phyloP scores from a whole-genome alignment of 2,329 filamentous ascomycete genomes.

The Verticillium albo-atrum region DNA sequence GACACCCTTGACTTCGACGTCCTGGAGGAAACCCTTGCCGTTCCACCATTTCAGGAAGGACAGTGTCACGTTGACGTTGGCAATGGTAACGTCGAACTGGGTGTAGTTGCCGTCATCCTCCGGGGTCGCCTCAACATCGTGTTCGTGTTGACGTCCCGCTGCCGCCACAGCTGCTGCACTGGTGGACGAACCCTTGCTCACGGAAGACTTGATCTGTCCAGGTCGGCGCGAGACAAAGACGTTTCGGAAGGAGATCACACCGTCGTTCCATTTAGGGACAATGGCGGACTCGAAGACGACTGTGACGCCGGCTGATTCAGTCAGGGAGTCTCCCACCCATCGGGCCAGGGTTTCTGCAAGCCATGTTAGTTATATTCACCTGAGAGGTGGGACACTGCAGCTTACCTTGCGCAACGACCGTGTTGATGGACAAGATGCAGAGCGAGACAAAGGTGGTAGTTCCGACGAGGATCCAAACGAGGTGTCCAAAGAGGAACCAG shows the following conservation, averaged over 20 bases:
- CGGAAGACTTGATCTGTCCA: constrained; percentile 73
- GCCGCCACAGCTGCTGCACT: constrained; percentile 83
- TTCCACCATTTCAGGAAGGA: constrained; percentile 99
- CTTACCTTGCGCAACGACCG: constrained; percentile 87
- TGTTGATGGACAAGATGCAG: constrained; percentile 87
- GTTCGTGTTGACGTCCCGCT: constrained; percentile 55
- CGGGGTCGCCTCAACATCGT: constrained; percentile 38
- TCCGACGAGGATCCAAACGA: constrained; percentile 93
- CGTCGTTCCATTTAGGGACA: constrained; percentile 91
- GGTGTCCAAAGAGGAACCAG: constrained; percentile 89
- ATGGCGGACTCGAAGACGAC: constrained; percentile 98
- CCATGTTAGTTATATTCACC: constrained; percentile 11
- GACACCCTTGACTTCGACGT: constrained; percentile 92
- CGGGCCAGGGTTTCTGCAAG: constrained; percentile 77
- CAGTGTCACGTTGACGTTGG: constrained; percentile 91
- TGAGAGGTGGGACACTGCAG: not conserved
- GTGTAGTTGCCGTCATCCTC: constrained; percentile 95
- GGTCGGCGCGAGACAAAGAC: constrained; percentile 92
- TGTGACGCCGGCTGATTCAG: constrained; percentile 85
- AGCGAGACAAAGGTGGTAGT: constrained; percentile 97
- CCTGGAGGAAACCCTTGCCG: constrained; percentile 82
- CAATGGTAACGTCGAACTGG: constrained; percentile 92
- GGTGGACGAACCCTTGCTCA: constrained; percentile 86
- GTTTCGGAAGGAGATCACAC: constrained; percentile 93
- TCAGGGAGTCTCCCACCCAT: constrained; percentile 94